These are phyloP conservation scores for Botrytis fragariae DNA, from an alignment of 2,329 filamentous ascomycete genomes.

Conservation along the genomic window DNA sequence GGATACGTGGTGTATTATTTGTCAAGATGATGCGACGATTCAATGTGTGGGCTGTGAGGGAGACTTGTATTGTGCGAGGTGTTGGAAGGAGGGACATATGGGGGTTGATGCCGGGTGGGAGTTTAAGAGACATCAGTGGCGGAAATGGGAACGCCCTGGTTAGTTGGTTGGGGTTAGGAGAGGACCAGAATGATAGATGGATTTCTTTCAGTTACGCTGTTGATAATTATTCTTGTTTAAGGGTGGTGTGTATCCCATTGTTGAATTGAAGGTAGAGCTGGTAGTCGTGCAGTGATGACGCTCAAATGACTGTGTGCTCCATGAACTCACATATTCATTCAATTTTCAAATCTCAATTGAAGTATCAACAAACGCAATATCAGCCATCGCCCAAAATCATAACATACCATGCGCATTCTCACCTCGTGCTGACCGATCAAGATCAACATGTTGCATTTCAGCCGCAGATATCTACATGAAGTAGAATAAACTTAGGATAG, in stretches of 20 bases:
- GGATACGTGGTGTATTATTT: constrained; percentile 78
- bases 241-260: neutral
- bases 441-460: neutral
- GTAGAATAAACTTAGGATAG: neutral
- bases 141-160: constrained; percentile 51
- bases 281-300: neutral
- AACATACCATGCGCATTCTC: neutral
- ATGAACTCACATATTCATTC: neutral
- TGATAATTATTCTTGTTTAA: too few species aligned
- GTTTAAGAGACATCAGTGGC: constrained; percentile 66
- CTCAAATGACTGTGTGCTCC: neutral
- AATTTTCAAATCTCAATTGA: neutral
- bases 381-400: neutral
- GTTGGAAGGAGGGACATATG: constrained; percentile 79
- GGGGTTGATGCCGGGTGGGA: constrained; percentile 68
- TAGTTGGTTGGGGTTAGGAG: neutral
- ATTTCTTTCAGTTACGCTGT: neutral
- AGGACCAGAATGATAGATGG: too few species aligned
- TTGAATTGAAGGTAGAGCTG: neutral
- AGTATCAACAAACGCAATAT: neutral
- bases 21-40: constrained; percentile 72
- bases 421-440: neutral
- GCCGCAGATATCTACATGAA: neutral
- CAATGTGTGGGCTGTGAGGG: constrained; percentile 69
- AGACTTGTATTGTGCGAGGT: constrained; percentile 71